These are phyloP conservation scores for Cryptomeria japonica DNA, from an alignment of 75 land plant genomes.

Conservation along the genomic window DNA sequence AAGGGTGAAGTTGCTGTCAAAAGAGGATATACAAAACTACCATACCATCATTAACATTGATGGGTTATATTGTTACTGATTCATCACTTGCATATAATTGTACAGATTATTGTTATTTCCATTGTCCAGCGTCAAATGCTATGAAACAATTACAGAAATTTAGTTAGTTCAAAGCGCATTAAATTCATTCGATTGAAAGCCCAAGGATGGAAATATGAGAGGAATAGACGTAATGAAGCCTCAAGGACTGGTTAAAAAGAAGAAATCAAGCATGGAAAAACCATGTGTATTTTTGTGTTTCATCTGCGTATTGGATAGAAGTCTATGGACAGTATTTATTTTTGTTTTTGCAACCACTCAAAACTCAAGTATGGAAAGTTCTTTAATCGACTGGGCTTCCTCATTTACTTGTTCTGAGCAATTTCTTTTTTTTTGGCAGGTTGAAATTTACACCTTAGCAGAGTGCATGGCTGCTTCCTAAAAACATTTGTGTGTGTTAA, in stretches of 20 bases:
- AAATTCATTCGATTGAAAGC: not conserved
- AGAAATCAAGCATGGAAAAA: not conserved
- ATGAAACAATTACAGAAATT: not conserved
- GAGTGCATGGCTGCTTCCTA: not conserved
- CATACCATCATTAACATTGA: not conserved
- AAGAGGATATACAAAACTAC: not conserved
- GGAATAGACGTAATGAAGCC: not conserved
- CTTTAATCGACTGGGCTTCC: not conserved
- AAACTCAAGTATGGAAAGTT: not conserved
- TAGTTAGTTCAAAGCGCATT: too few relatives aligned
- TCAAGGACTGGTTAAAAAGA: not conserved
- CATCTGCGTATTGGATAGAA: not conserved
- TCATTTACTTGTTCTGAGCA: not conserved
- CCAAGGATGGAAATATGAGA: not conserved
- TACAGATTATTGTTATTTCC: slow-evolving; percentile 3
- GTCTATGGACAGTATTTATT: not conserved
- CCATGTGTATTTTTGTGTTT: not conserved
- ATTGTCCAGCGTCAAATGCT: not conserved
- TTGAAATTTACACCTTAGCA: not conserved
- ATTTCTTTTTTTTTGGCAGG: not conserved
- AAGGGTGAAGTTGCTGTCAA: not conserved
- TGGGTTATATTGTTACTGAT: not conserved
- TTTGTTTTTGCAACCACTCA: not conserved
- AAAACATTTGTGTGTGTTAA: not conserved
- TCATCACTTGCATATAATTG: slow-evolving; percentile 5